Percentiles rank a stretch among this genome's conserved stretches.
These are phyloP conservation scores for Cutaneotrichosporon arboriforme DNA, from an alignment of 1,284 basidiomycete genomes.

Conservation along the genomic window DNA sequence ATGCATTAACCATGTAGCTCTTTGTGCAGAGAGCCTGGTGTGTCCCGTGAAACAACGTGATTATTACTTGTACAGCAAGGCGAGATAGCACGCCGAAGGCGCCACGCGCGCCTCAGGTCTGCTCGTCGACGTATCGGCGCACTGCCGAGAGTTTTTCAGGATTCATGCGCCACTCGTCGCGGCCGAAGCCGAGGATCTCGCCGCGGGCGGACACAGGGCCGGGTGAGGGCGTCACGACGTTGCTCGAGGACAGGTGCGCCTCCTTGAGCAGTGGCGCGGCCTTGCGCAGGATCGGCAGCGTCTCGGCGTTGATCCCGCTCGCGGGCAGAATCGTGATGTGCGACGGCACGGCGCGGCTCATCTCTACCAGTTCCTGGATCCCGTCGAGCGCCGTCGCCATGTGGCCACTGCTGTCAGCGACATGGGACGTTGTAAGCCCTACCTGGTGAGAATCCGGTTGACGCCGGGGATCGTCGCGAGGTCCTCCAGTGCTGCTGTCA, in stretches of 20 bases:
- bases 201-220: conserved; percentile 5
- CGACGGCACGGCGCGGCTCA: conserved; percentile 56
- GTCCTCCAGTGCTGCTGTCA: conserved; percentile 53
- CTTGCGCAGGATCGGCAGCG: conserved; percentile 47
- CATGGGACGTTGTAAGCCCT: background rate
- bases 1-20: conserved; percentile 1
- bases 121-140: conserved; percentile 3
- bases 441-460: conserved; percentile 68
- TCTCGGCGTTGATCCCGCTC: conserved; percentile 21
- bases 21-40: background rate
- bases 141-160: conserved; percentile 7
- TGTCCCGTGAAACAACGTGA: background rate
- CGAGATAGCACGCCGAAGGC: too few species aligned
- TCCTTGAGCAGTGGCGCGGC: conserved; percentile 49
- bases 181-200: conserved; percentile 15
- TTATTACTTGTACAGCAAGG: background rate
- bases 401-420: conserved; percentile 15
- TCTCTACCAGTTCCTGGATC: conserved; percentile 49
- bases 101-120: background rate
- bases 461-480: conserved; percentile 59
- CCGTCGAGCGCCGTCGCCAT: conserved; percentile 23
- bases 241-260: conserved; percentile 24
- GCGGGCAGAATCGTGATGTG: conserved; percentile 49
- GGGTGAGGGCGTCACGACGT: background rate
- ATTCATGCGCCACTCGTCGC: conserved; percentile 13